Conservation (phyloP, 2,329 filamentous ascomycete species). For the Fusarium illudens region DNA sequence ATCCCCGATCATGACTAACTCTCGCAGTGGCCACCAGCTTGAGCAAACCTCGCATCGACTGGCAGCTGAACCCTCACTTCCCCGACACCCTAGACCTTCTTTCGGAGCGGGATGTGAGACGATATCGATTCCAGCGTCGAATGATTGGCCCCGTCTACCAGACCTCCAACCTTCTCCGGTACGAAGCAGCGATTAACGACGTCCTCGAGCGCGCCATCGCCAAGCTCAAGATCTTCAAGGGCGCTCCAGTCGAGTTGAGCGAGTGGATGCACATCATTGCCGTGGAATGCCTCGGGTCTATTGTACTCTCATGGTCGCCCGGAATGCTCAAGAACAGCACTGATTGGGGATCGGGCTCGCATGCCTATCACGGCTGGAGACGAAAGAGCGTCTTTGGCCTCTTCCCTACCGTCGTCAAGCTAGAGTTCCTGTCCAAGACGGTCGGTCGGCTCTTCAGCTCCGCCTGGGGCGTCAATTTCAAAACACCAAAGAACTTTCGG, state of each 20-base stretch:
- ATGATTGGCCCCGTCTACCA: slow-evolving; percentile 60
- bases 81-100: slow-evolving; percentile 60
- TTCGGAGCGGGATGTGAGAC: slow-evolving; percentile 56
- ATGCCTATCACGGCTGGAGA: slow-evolving; percentile 61
- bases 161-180: slow-evolving; percentile 52
- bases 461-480: slow-evolving; percentile 56
- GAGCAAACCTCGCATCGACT: slow-evolving; percentile 53
- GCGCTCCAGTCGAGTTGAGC: slow-evolving; percentile 56
- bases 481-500: slow-evolving; percentile 53
- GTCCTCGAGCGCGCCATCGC: slow-evolving; percentile 50
- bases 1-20: not conserved
- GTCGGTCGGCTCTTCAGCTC: slow-evolving; percentile 52
- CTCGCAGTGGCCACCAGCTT: slow-evolving; percentile 55
- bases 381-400: slow-evolving; percentile 62
- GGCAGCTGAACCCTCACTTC: slow-evolving; percentile 47
- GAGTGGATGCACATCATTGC: slow-evolving; percentile 66
- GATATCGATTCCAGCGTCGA: slow-evolving; percentile 59
- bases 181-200: slow-evolving; percentile 52
- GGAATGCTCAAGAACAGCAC: slow-evolving; percentile 54
- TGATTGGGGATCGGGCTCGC: slow-evolving; percentile 57
- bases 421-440: slow-evolving; percentile 49
- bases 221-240: slow-evolving; percentile 49
- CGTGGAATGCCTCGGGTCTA: slow-evolving; percentile 60
- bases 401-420: slow-evolving; percentile 54
- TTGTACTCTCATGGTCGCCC: slow-evolving; percentile 62